phyloP scores from a whole-genome alignment of 2,329 filamentous ascomycete species.

The Cladorrhinum sp. region DNA sequence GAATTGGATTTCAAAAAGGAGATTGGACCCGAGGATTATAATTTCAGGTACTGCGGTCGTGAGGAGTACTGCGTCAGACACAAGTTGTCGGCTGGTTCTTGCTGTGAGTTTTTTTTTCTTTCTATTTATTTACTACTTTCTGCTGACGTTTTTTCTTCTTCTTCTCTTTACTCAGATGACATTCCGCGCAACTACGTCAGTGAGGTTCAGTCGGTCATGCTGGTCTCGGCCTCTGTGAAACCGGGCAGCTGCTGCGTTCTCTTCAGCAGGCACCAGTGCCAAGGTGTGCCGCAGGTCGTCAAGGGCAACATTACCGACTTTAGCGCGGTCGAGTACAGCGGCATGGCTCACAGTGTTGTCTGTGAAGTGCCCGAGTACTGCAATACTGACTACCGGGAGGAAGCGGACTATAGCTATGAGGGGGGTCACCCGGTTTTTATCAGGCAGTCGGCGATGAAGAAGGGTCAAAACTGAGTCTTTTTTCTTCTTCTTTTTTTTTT shows the following conservation, averaged over 20 bases:
- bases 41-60: conserved; percentile 13
- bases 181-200: conserved; percentile 16
- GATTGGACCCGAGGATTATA: conserved; percentile 12
- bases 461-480: too few relatives aligned
- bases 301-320: conserved; percentile 10
- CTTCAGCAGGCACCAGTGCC: conserved; percentile 19
- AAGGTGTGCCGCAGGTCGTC: conserved; percentile 16
- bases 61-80: conserved; percentile 16
- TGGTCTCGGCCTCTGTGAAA: conserved; percentile 13
- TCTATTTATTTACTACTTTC: not conserved
- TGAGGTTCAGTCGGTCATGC: conserved; percentile 9
- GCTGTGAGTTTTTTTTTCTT: conserved; percentile 3
- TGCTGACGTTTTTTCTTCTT: not conserved
- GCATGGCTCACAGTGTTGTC: conserved; percentile 17
- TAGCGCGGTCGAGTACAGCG: not conserved
- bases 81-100: conserved; percentile 8
- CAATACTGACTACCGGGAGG: not conserved
- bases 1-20: conserved; percentile 3
- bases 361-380: conserved; percentile 19
- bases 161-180: not conserved
- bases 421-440: not conserved
- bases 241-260: conserved; percentile 18
- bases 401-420: not conserved
- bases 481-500: too few relatives aligned
- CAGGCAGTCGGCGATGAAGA: not conserved